Percentiles rank a stretch among this genome's conserved stretches.
Conservation (phyloP, 768 basidiomycete species). For the Cystoderma amianthinum region DNA sequence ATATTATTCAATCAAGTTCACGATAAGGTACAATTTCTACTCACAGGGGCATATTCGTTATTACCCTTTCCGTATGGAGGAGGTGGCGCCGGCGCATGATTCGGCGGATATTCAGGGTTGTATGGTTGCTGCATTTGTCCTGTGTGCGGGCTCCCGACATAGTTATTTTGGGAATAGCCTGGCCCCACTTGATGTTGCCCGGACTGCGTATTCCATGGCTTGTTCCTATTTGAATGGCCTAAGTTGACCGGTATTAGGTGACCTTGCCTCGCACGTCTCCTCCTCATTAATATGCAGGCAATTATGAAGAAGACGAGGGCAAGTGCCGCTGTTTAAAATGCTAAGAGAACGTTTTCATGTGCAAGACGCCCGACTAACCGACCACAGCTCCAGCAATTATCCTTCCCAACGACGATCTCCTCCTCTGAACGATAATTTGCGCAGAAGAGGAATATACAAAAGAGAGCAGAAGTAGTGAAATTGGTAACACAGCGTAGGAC, state of each 20-base stretch:
- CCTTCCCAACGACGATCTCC: not conserved
- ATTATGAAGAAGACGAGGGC: not conserved
- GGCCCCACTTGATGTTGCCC: not conserved
- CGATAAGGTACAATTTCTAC: not conserved
- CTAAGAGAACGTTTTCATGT: not conserved
- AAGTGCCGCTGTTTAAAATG: not conserved
- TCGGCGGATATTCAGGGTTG: slow-evolving; percentile 4
- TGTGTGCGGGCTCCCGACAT: not conserved
- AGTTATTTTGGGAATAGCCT: not conserved
- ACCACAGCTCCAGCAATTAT: slow-evolving; percentile 10
- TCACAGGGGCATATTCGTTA: slow-evolving; percentile 1
- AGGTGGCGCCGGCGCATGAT: slow-evolving; percentile 2
- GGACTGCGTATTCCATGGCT: slow-evolving; percentile 6
- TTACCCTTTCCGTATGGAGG: slow-evolving; percentile 8
- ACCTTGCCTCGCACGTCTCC: not conserved
- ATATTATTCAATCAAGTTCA: not conserved
- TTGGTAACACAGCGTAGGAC: not conserved
- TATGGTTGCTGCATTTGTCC: not conserved
- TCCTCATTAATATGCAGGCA: not conserved
- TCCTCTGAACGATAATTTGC: not conserved
- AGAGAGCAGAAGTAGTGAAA: not conserved
- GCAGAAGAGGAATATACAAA: not conserved
- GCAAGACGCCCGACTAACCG: slow-evolving; percentile 3
- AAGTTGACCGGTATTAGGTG: not conserved
- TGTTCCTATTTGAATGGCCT: not conserved